Evolutionary conservation across 306 rosid genomes (phyloP), one percentile per base, ranked within the genome.

Genomic region (Pachyrhizus erosus): DNA sequence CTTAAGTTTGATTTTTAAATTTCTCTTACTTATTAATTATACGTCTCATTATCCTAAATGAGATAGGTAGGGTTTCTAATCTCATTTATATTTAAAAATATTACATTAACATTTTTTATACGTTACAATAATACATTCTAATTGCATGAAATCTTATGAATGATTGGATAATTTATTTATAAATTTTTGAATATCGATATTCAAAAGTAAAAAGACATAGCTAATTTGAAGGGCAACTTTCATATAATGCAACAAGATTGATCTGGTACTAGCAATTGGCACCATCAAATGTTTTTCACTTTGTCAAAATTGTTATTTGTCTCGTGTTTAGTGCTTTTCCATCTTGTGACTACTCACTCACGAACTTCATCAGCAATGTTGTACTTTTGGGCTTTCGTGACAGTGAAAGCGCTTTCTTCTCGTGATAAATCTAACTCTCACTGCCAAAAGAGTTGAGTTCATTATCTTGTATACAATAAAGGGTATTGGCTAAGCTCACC

Each of bases 281-380:
- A 21, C 42, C 52, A 60, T 82, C 46, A 65, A 55, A 51, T 62
- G 33, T 18, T 75, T 51, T 72, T 31, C 43, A 61, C 75, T 74
- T 70, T 81, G 76, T 31, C 51, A 72, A 52, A 66, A 76, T 70
- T 76, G 76, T 64, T 20, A 31, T 54, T 52, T 80, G 83, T 80
- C 82, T 78, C 72, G 71, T 79, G 86, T 84, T 31, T 72, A 61
- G 71, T 52, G 46, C 57, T 66, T 42, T 65, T 73, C 77, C 5
- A 3, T 81, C 86, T 66, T 84, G 90, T 82, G 90, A 86, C 64
- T 74, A 67, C 74, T 83, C 69, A 18, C 29, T 70, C 62, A 60
- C 70, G 58, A 79, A 80, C 77, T 77, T 74, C 81, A 76, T 49
- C 58, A 76, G 49, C 34, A 26, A 61, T 68, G 27, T 24, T 75